Base-by-base conservation (phyloP, 345 rosid genomes). In the Eucalyptus regnans region DNA sequence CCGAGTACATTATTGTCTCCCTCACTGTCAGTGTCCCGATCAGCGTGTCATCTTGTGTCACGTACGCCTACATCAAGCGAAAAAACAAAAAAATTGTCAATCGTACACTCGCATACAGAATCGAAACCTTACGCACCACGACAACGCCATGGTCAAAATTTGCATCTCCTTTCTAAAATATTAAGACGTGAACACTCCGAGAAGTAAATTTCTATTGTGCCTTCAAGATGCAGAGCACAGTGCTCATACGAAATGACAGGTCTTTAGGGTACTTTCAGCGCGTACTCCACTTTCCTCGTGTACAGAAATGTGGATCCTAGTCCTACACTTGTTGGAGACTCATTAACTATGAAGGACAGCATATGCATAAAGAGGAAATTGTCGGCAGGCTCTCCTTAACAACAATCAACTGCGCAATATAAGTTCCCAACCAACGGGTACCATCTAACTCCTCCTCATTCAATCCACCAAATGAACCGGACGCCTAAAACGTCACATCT, bases 41-140 rank as follows among this genome's bases (percentile, higher is more conserved):
- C 94, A 97, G 91, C 96, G 96, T 96, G 91, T 97, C 99, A 46
- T 97, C 99, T 97, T 97, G 99, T 4, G 99, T 97, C 92, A 97
- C 99, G 68, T 97, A 97, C 10, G 99, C 99, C 99, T 97, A 52
- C 86, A 44, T 14, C 23, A 33, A 52, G 29, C 25, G 16, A 31
- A 52, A 8, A 25, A 86, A 86, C 25, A 64, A 41, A 43, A 49
- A 41, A n/a, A 22, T 29, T 13, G 4, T 84, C 50, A 84, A 48
- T 16, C 54, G 25, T 18, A 51, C 44, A 20, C 87, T 50, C 22
- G 27, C 62, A n/a, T 48, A 31, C 54, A 6, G 51, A 83, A 83
- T 83, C 51, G 12, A 44, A 83, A 44, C 86, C 6, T 83, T 12
- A 37, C 10, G 37, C 37, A n/a, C 4, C 37, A 33, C 41, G 10